phyloP scores from a whole-genome alignment of 208 protist species.

The Acanthamoeba rhysodes region DNA sequence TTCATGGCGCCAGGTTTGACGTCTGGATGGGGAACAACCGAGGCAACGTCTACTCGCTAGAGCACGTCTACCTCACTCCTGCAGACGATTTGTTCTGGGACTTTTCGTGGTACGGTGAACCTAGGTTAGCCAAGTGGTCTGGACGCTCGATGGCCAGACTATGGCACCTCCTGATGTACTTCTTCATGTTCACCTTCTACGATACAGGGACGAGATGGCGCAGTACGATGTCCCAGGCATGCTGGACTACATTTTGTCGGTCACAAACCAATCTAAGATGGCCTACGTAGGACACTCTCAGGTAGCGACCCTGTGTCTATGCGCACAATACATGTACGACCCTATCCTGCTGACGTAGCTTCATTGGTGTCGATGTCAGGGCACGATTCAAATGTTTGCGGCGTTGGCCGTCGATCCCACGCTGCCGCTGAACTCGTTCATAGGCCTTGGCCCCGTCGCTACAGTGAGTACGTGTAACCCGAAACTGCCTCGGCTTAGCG shows the following conservation, averaged over 20 bases:
- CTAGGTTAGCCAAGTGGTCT: background rate
- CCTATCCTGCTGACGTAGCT: background rate
- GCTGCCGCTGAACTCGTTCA: constrained; percentile 13
- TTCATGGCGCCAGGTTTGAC: constrained; percentile 74
- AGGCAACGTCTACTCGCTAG: constrained; percentile 83
- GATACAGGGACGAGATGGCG: constrained; percentile 80
- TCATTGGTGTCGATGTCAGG: background rate
- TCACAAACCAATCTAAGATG: background rate
- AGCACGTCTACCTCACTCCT: constrained; percentile 69
- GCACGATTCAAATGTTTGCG: constrained; percentile 42
- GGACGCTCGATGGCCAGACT: background rate
- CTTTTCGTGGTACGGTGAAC: constrained; percentile 56
- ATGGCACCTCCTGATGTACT: background rate
- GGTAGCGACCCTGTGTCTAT: background rate
- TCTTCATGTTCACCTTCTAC: background rate
- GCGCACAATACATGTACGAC: constrained; percentile 51
- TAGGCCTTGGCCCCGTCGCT: constrained; percentile 21
- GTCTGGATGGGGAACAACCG: constrained; percentile 86
- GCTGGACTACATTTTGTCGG: constrained; percentile 68
- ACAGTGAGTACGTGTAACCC: constrained; percentile 15
- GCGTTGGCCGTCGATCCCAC: background rate
- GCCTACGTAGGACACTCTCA: constrained; percentile 84
- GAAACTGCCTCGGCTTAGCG: too few species aligned
- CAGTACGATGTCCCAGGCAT: constrained; percentile 76
- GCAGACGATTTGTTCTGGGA: constrained; percentile 77